Percentiles rank a stretch among this genome's conserved stretches.
Conservation (phyloP, 495 filamentous ascomycete species). For the Aspergillus campestris region DNA sequence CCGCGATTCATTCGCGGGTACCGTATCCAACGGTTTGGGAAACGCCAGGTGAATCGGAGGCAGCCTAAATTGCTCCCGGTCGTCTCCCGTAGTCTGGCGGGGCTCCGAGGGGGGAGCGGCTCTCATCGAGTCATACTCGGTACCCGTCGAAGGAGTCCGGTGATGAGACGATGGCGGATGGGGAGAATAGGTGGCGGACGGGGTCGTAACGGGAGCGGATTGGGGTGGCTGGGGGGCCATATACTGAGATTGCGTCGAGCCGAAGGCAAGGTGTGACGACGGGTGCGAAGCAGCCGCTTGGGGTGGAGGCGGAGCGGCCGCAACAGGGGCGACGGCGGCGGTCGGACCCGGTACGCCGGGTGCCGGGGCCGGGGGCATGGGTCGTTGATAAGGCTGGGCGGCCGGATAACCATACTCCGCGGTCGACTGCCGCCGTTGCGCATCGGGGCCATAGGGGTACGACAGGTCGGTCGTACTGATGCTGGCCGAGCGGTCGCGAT, state of each 20-base stretch:
- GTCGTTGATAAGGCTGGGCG: constrained; percentile 28
- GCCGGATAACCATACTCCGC: constrained; percentile 43
- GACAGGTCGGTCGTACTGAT: constrained; percentile 52
- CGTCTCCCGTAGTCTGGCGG: too few species aligned
- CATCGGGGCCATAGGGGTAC: constrained; percentile 22
- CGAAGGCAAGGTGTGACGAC: constrained; percentile 39
- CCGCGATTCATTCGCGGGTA: constrained; percentile 18
- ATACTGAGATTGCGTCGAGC: constrained; percentile 33
- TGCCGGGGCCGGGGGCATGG: constrained; percentile 27
- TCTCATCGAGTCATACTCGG: constrained; percentile 23
- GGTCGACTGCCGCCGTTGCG: constrained; percentile 46
- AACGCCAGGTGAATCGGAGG: constrained; percentile 27
- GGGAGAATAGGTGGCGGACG: constrained; percentile 37
- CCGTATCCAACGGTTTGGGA: constrained; percentile 16
- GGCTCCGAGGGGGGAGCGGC: constrained; percentile 4
- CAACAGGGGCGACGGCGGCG: neutral
- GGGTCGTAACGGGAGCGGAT: constrained; percentile 37
- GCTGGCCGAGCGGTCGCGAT: constrained; percentile 67
- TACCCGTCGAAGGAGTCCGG: constrained; percentile 25
- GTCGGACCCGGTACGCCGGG: constrained; percentile 18
- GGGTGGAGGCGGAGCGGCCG: constrained; percentile 1
- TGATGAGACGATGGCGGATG: constrained; percentile 33
- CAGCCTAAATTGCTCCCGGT: neutral
- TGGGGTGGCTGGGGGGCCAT: constrained; percentile 38
- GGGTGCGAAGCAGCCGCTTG: constrained; percentile 19